Base-by-base conservation (phyloP, 352 stramenopile genomes). In the Phytopythium ostracodes region DNA sequence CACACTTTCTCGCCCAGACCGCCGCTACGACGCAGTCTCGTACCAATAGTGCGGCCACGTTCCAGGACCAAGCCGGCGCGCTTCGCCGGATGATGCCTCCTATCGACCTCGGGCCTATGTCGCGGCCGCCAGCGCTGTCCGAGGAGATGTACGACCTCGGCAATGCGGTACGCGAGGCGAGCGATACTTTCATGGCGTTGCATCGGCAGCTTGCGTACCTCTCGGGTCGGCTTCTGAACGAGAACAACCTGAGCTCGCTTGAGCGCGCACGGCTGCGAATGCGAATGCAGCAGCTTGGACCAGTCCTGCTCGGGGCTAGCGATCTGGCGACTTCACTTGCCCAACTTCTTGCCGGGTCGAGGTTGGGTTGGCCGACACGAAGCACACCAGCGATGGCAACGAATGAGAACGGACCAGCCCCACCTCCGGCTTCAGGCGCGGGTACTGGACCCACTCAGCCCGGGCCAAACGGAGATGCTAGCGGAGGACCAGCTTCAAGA, bases 131-230 rank as follows among this genome's bases (percentile, higher is more conserved):
- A 10, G 66, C 27, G 3, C 59, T 79, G 6, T 63, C 62, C 0
- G 22, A n/a, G 2, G 71, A 79, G 29, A 64, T 77, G 66, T 79
- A 73, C 50, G 52, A 50, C 14, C 46, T 75, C 17, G 68, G 69
- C 1, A 77, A 76, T 36, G 63, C 63, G 4, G 25, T 77, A 8
- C 62, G 64, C 9, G 66, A 77, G 47, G 71, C 60, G 0, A 60
- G 62, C 35, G 71, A 77, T 47, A 77, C 70, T 18, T 76, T 75
- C 50, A 51, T 79, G 31, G 71, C 69, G 22, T 51, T 79, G 22
- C 71, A 79, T 36, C 69, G 71, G 1, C 69, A 79, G 46, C 55
- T 79, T 15, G 63, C 71, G 49, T 72, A 73, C 35, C 31, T 79
- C 5, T 66, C 65, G 6, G 63, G 63, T 12, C 56, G 66, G 9